A percentile compares a stretch with the other conserved stretches of the same genome.
phyloP scores from a whole-genome alignment of 306 rosid genomes.

The Cucurbita moschata region DNA sequence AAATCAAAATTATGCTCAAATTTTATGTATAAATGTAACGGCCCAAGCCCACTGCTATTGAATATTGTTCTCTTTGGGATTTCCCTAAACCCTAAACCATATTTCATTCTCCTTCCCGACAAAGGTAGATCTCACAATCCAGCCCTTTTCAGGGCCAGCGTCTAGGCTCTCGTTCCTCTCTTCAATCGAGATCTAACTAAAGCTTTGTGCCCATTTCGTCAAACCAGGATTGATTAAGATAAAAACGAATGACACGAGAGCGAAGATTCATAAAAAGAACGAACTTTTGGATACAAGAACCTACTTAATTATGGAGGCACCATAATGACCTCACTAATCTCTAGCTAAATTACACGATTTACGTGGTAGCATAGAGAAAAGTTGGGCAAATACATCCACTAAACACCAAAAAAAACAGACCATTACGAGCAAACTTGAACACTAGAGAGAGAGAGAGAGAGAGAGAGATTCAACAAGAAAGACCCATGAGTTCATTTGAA shows the following conservation, averaged over 20 bases:
- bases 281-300: neutral
- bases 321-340: neutral
- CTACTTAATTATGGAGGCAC: neutral
- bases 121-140: too few species aligned
- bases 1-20: too few species aligned
- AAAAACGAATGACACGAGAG: neutral
- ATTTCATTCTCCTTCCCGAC: too few species aligned
- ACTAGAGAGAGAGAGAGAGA: neutral
- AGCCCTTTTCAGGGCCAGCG: too few species aligned
- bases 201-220: neutral
- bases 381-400: neutral
- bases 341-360: neutral
- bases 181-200: too few species aligned
- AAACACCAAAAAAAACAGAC: neutral
- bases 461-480: neutral
- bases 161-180: too few species aligned
- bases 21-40: too few species aligned
- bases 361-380: neutral
- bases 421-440: neutral
- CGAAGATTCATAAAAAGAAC: neutral
- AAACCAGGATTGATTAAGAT: neutral
- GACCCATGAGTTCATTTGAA: neutral
- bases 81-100: too few species aligned
- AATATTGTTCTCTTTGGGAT: too few species aligned
- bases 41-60: too few species aligned